Evolutionary conservation across 2,329 filamentous ascomycete genomes (phyloP).

Genomic region (Pleomassaria siparia): DNA sequence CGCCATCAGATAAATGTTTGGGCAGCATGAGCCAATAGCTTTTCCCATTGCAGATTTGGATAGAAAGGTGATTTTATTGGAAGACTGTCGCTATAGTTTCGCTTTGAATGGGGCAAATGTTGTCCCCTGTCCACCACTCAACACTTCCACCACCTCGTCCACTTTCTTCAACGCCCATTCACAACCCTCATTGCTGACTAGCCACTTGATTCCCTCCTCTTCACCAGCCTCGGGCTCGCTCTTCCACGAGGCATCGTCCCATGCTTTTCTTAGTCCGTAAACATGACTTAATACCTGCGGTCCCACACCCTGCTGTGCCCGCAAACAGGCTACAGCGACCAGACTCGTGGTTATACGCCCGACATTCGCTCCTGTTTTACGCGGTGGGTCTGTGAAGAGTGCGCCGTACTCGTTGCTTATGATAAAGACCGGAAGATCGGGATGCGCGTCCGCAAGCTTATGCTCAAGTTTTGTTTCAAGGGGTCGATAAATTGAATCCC

Average conservation of each 20-base stretch:
- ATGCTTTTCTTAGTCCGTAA: constrained; percentile 73
- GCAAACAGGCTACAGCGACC: constrained; percentile 69
- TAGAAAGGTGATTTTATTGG: neutral
- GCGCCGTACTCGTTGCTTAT: constrained; percentile 70
- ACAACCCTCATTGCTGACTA: constrained; percentile 63
- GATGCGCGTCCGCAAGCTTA: constrained; percentile 71
- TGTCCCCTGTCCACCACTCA: constrained; percentile 9
- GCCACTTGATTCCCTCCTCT: constrained; percentile 59
- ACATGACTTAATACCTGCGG: constrained; percentile 81
- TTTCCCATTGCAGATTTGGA: too few relatives aligned
- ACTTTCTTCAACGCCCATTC: constrained; percentile 62
- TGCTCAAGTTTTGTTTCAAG: constrained; percentile 69
- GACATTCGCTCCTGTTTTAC: constrained; percentile 51
- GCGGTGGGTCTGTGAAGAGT: constrained; percentile 67
- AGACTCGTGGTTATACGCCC: constrained; percentile 71
- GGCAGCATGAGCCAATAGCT: too few relatives aligned
- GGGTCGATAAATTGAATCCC: constrained; percentile 74
- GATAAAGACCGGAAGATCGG: constrained; percentile 77
- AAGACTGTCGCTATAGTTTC: constrained; percentile 8
- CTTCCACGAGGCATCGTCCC: constrained; percentile 63
- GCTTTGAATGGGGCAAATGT: constrained; percentile 14
- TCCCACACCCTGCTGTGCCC: constrained; percentile 76
- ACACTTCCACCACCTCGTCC: constrained; percentile 55
- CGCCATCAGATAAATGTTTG: too few relatives aligned
- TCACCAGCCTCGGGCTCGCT: constrained; percentile 45